A percentile compares a stretch with the other conserved stretches of the same genome.
These are phyloP conservation scores for Vigna angularis DNA, from an alignment of 306 rosid genomes.

Conservation along the genomic window DNA sequence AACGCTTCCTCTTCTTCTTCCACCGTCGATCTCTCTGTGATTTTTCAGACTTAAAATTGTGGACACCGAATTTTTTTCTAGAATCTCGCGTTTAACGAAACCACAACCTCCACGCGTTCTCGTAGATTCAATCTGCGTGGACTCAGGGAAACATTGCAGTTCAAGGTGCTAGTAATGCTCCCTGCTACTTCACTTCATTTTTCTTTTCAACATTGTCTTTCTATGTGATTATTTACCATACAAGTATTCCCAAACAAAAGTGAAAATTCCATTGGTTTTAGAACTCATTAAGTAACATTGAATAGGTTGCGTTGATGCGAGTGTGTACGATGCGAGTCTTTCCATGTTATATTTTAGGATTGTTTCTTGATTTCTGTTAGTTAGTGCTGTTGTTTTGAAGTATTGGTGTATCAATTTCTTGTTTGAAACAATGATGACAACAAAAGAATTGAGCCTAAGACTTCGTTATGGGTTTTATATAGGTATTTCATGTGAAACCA, in stretches of 20 bases:
- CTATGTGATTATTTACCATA: neutral
- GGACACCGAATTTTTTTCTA: neutral
- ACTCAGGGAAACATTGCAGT: neutral
- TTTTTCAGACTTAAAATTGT: neutral
- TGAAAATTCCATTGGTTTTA: too few species aligned
- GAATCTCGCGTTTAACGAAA: neutral
- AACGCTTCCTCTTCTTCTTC: neutral
- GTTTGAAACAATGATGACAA: neutral
- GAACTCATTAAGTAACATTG: too few species aligned
- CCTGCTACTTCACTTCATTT: neutral
- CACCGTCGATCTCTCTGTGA: neutral
- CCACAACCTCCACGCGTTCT: neutral
- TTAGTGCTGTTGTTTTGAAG: neutral
- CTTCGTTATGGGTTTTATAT: neutral
- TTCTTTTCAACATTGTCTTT: neutral
- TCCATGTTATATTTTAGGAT: too few species aligned
- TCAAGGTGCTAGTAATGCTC: neutral
- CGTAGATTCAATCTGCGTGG: constrained; percentile 1
- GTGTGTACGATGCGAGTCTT: too few species aligned
- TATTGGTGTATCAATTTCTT: neutral
- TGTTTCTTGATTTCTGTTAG: neutral
- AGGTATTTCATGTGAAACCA: neutral
- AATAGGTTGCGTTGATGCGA: too few species aligned
- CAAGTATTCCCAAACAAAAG: neutral
- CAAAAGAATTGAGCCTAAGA: neutral